A percentile compares a stretch with the other conserved stretches of the same genome.
Evolutionary conservation across 73 alveolate genomes (phyloP).

Genomic region (Paramecium pentaurelia): DNA sequence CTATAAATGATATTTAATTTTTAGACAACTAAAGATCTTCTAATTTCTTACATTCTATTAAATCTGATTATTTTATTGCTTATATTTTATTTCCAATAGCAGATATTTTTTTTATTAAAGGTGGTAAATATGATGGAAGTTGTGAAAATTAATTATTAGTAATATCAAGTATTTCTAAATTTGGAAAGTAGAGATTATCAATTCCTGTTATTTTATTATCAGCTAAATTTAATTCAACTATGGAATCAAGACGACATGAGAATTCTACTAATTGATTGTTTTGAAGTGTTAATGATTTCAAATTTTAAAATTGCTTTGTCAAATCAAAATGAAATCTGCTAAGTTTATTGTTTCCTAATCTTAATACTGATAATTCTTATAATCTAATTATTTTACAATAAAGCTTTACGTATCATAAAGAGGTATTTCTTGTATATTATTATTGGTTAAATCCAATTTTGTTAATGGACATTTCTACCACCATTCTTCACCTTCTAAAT

Average conservation of each 20-base stretch:
- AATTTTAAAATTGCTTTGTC: neutral
- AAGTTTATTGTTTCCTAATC: neutral
- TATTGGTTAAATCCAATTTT: slow-evolving; percentile 8
- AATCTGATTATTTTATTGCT: neutral
- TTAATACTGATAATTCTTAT: neutral
- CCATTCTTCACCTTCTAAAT: slow-evolving; percentile 42
- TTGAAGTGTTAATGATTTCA: slow-evolving; percentile 21
- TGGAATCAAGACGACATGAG: neutral
- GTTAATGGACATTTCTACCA: slow-evolving; percentile 38
- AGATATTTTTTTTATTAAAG: neutral
- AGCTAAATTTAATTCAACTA: slow-evolving; percentile 23
- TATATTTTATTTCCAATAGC: neutral
- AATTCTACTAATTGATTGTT: neutral
- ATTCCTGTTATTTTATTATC: neutral
- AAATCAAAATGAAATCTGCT: neutral
- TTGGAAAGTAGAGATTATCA: neutral
- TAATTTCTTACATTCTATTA: neutral
- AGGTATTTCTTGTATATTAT: neutral
- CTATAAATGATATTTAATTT: slow-evolving; percentile 30
- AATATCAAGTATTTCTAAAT: neutral
- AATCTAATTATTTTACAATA: neutral
- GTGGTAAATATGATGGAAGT: neutral
- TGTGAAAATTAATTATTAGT: neutral
- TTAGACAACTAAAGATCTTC: slow-evolving; percentile 49
- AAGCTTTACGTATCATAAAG: neutral